Evolutionary conservation across 208 protist genomes (phyloP).

Genomic region (Strigomonas oncopelti): DNA sequence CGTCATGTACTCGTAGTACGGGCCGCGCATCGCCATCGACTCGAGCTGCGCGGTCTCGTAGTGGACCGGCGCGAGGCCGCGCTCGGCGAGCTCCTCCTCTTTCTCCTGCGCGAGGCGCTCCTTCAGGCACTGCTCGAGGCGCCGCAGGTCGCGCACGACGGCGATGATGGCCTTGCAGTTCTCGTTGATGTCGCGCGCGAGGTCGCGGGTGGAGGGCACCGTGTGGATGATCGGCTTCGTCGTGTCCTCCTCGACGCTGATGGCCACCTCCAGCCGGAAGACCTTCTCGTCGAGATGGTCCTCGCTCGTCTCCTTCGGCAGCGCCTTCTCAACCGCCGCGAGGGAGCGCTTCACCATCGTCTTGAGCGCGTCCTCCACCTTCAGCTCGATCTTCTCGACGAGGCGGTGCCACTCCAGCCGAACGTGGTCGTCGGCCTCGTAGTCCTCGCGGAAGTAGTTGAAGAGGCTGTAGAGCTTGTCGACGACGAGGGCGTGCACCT

Average conservation of each 20-base stretch:
- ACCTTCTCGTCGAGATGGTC: conserved; percentile 87
- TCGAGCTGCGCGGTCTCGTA: conserved; percentile 63
- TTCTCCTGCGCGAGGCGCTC: conserved; percentile 48
- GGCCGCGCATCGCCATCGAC: conserved; percentile 51
- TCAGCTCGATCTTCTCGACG: conserved; percentile 89
- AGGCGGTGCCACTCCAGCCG: conserved; percentile 91
- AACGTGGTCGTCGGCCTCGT: conserved; percentile 63
- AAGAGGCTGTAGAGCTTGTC: conserved; percentile 80
- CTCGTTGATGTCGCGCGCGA: conserved; percentile 89
- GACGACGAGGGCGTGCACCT: conserved; percentile 82
- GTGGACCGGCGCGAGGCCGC: conserved; percentile 39
- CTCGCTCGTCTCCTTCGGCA: conserved; percentile 89
- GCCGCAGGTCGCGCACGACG: conserved; percentile 82
- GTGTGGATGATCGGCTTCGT: conserved; percentile 87
- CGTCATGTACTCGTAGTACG: conserved; percentile 95
- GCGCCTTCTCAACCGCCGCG: conserved; percentile 80
- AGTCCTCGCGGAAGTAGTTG: conserved; percentile 92
- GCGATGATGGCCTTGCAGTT: conserved; percentile 90
- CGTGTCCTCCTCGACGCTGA: conserved; percentile 71
- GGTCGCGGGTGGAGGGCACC: conserved; percentile 83
- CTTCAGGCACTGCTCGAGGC: conserved; percentile 81
- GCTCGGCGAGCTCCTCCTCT: conserved; percentile 46
- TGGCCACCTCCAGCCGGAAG: conserved; percentile 94
- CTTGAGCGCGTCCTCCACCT: conserved; percentile 92
- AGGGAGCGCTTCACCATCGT: conserved; percentile 94